A percentile compares a stretch with the other conserved stretches of the same genome.
phyloP scores from a whole-genome alignment of 306 rosid species.

The Arachis stenosperma region DNA sequence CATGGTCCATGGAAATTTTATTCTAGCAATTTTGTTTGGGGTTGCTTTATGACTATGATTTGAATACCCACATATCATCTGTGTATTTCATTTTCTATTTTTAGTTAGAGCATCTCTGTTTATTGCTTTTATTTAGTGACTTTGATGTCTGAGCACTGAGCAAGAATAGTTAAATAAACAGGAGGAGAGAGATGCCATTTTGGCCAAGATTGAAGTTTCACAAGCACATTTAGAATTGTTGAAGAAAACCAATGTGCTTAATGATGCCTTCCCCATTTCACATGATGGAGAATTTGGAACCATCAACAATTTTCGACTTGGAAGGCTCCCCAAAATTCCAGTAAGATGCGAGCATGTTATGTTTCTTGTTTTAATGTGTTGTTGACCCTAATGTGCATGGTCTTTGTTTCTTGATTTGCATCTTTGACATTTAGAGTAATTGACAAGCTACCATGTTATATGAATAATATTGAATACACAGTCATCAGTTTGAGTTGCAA shows the following conservation, averaged over 20 bases:
- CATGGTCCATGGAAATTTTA: neutral
- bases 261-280: slow-evolving; percentile 93
- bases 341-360: slow-evolving; percentile 54
- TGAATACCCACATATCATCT: neutral
- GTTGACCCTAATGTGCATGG: slow-evolving; percentile 29
- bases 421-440: slow-evolving; percentile 29
- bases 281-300: slow-evolving; percentile 99
- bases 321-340: slow-evolving; percentile 94
- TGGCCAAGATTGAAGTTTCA: slow-evolving; percentile 94
- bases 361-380: slow-evolving; percentile 25
- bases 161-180: slow-evolving; percentile 50
- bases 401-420: neutral
- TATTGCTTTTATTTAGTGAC: neutral
- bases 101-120: neutral
- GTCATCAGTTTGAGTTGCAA: slow-evolving; percentile 27
- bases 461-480: slow-evolving; percentile 3
- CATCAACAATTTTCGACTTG: slow-evolving; percentile 93
- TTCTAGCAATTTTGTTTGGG: slow-evolving; percentile 1
- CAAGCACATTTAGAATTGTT: slow-evolving; percentile 94
- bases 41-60: slow-evolving; percentile 15
- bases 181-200: slow-evolving; percentile 97
- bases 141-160: slow-evolving; percentile 11
- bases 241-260: slow-evolving; percentile 90
- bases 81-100: no score
- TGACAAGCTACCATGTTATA: slow-evolving; percentile 13